These are phyloP conservation scores for Arthrinium phaeospermum DNA, from an alignment of 2,329 filamentous ascomycete species.

Conservation along the genomic window DNA sequence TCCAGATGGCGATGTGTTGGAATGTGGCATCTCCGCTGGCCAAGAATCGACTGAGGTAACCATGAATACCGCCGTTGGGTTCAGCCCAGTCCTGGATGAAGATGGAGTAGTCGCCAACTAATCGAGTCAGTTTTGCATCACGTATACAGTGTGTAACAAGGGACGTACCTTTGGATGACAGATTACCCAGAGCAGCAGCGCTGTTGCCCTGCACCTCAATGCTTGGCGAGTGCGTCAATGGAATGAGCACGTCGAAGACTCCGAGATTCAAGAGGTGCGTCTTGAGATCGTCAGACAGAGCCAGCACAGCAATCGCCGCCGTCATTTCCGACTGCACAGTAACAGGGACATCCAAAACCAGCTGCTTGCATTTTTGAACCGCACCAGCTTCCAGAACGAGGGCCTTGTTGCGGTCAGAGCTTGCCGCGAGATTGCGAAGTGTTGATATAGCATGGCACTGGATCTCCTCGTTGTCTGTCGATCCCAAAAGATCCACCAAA, in stretches of 20 bases:
- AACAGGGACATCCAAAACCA: constrained; percentile 90
- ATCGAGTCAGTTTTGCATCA: constrained; percentile 26
- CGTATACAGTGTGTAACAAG: not conserved
- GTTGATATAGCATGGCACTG: constrained; percentile 99
- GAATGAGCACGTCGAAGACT: constrained; percentile 95
- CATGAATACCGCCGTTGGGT: constrained; percentile 92
- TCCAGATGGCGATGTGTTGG: constrained; percentile 99
- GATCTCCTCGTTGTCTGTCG: constrained; percentile 97
- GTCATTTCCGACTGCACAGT: constrained; percentile 99
- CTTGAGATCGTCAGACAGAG: constrained; percentile 94
- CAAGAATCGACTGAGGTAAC: constrained; percentile 91
- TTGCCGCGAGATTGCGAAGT: constrained; percentile 91
- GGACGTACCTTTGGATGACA: constrained; percentile 89
- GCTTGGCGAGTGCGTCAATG: constrained; percentile 90
- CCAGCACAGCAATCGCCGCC: constrained; percentile 95
- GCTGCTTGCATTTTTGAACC: constrained; percentile 97
- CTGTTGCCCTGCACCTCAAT: constrained; percentile 99
- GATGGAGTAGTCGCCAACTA: constrained; percentile 95
- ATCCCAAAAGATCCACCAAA: constrained; percentile 89
- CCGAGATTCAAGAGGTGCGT: constrained; percentile 87
- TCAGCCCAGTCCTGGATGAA: constrained; percentile 95
- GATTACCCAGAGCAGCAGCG: constrained; percentile 90
- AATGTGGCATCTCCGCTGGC: constrained; percentile 95
- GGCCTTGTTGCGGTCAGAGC: constrained; percentile 96
- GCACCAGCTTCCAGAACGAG: constrained; percentile 96